Evolutionary conservation across 2,329 filamentous ascomycete species (phyloP), one percentile per base, ranked within the genome.

Genomic region (Aspergillus versicolor): DNA sequence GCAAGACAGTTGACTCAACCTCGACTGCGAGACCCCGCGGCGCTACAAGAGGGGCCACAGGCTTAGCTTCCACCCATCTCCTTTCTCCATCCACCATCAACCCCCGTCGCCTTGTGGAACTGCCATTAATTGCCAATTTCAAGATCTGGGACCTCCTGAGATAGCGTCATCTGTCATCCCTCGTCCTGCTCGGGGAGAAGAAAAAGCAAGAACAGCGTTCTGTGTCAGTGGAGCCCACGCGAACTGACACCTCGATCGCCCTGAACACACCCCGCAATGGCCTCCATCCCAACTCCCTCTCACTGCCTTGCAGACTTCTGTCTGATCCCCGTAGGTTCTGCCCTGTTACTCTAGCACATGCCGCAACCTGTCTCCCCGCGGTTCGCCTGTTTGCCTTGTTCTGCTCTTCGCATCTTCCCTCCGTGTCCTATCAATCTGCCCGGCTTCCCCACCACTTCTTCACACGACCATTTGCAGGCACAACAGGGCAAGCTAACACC

Each of bases 251-350:
- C 27, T 30, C 27, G 8, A 30, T 30, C 27, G 27, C 27, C 27
- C 27, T 30, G 27, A 30, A 30, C 34, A 37, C 34, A 37, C 34
- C 34, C 34, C 37, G 54, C 52, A 22, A 69, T 68, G 66, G 57
- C 62, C 11, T 48, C 54, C 46, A 56, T 75, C 48, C 68, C 71
- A 41, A 93, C 91, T 1, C 92, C 92, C 4, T 79, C 84, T 55
- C 79, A 86, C 56, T 95, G 91, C 76, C 91, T 88, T 54, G 92
- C 89, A 57, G 92, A 97, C 77, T 96, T 97, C 73, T 97, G 92
- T 74, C 81, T 97, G 63, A 88, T 97, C 60, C 92, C 92, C 2
- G 88, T 90, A 69, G 59, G 84, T 77, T 77, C 17, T 27, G 32
- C 34, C 34, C 15, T 9, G 5, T 34, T 13, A 37, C 41, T 21